A percentile compares a stretch with the other conserved stretches of the same genome.
These are phyloP conservation scores for Emmonsiellopsis sp. DNA, from an alignment of 2,329 filamentous ascomycete species.

Conservation along the genomic window DNA sequence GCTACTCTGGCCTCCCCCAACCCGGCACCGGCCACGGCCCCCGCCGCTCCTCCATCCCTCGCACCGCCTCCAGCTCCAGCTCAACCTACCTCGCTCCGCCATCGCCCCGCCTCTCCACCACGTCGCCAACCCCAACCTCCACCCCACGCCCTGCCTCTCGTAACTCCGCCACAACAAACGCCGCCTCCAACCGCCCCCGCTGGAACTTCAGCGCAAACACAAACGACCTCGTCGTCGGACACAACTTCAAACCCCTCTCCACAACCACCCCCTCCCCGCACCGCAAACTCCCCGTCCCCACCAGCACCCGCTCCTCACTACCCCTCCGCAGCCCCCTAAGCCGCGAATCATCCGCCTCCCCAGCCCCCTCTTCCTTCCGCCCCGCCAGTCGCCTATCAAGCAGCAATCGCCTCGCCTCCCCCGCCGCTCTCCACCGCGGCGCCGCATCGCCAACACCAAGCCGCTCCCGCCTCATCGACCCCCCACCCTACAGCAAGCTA, in stretches of 20 bases:
- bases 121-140: slow-evolving; percentile 28
- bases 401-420: slow-evolving; percentile 6
- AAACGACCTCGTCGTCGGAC: slow-evolving; percentile 54
- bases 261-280: slow-evolving; percentile 52
- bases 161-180: slow-evolving; percentile 9
- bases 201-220: slow-evolving; percentile 65
- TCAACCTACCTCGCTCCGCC: slow-evolving; percentile 10
- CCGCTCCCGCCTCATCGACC: slow-evolving; percentile 26
- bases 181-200: slow-evolving; percentile 45
- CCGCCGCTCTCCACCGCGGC: slow-evolving; percentile 16
- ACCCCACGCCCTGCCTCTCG: slow-evolving; percentile 23
- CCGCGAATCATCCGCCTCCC: slow-evolving; percentile 34
- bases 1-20: slow-evolving; percentile 42
- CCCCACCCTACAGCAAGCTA: slow-evolving; percentile 35
- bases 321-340: slow-evolving; percentile 34
- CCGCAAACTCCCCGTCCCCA: slow-evolving; percentile 23
- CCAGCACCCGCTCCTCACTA: slow-evolving; percentile 31
- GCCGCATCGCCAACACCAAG: slow-evolving; percentile 25
- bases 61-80: slow-evolving; percentile 18
- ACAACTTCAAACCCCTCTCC: slow-evolving; percentile 57
- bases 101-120: slow-evolving; percentile 10
- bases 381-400: slow-evolving; percentile 23
- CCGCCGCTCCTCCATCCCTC: slow-evolving; percentile 31
- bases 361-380: slow-evolving; percentile 22
- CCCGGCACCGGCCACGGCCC: slow-evolving; percentile 17